These are phyloP conservation scores for Hylodesmum podocarpum DNA, from an alignment of 306 rosid species.

Conservation along the genomic window DNA sequence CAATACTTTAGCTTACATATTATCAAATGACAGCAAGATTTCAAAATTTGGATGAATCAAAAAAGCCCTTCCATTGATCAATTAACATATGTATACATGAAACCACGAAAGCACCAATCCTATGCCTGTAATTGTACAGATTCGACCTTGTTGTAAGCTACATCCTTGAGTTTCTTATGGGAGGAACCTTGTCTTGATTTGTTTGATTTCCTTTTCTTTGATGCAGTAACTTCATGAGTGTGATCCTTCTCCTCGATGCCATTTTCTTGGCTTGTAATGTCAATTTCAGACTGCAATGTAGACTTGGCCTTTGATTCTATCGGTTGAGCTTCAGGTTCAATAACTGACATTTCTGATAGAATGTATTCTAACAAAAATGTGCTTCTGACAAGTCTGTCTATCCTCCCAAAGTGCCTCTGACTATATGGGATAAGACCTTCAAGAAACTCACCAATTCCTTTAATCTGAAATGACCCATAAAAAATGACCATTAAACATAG, in stretches of 20 bases:
- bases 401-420: conserved; percentile 83
- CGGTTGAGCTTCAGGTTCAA: conserved; percentile 65
- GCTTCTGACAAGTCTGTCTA: conserved; percentile 89
- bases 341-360: conserved; percentile 82
- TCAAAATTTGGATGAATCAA: conserved; percentile 17
- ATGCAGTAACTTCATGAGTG: conserved; percentile 25
- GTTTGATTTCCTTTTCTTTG: conserved; percentile 76
- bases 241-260: conserved; percentile 36
- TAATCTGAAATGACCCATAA: conserved; percentile 55
- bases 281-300: conserved; percentile 33
- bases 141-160: conserved; percentile 51
- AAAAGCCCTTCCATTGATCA: conserved; percentile 20
- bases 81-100: not conserved
- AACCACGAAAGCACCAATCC: conserved; percentile 16
- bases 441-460: conserved; percentile 74
- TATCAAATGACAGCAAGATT: conserved; percentile 1
- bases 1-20: not conserved
- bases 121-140: conserved; percentile 41
- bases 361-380: conserved; percentile 71
- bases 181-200: conserved; percentile 50
- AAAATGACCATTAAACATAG: not conserved
- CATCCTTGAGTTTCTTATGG: conserved; percentile 62
- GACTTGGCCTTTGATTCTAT: conserved; percentile 25
- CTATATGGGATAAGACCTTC: conserved; percentile 83
- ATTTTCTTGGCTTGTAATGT: conserved; percentile 34